phyloP scores from a whole-genome alignment of 176 grass and related monocot genomes.

The Saccharum officinarum region DNA sequence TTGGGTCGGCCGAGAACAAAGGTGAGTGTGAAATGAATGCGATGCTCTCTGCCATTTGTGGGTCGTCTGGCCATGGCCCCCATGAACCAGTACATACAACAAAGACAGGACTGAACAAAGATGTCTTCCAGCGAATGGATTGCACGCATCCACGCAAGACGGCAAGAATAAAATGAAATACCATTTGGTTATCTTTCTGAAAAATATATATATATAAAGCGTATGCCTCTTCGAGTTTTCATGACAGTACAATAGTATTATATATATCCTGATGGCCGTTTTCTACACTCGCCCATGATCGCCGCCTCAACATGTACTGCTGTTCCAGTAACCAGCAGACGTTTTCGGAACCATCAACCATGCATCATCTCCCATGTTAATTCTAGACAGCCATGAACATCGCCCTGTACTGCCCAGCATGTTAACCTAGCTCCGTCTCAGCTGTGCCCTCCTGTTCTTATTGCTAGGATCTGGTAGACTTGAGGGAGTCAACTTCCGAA shows the following conservation, averaged over 20 bases:
- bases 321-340: neutral
- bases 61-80: neutral
- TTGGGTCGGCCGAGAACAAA: neutral
- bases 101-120: too few species aligned
- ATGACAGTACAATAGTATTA: neutral
- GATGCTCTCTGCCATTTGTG: neutral
- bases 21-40: neutral
- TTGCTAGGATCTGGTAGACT: slow-evolving; percentile 44
- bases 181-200: neutral
- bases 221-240: neutral
- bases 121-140: neutral
- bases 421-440: slow-evolving; percentile 30
- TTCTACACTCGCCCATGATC: neutral
- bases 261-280: neutral
- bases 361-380: neutral
- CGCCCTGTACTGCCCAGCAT: neutral
- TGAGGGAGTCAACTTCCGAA: slow-evolving; percentile 85
- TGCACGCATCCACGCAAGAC: neutral
- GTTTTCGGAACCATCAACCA: neutral
- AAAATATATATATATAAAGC: neutral
- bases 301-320: neutral
- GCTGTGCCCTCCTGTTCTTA: slow-evolving; percentile 48
- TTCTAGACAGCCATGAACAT: neutral
- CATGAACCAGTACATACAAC: neutral
- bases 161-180: neutral